Evolutionary conservation across 2,329 filamentous ascomycete genomes (phyloP), one percentile per base, ranked within the genome.

Genomic region (Cladosporium halotolerans): DNA sequence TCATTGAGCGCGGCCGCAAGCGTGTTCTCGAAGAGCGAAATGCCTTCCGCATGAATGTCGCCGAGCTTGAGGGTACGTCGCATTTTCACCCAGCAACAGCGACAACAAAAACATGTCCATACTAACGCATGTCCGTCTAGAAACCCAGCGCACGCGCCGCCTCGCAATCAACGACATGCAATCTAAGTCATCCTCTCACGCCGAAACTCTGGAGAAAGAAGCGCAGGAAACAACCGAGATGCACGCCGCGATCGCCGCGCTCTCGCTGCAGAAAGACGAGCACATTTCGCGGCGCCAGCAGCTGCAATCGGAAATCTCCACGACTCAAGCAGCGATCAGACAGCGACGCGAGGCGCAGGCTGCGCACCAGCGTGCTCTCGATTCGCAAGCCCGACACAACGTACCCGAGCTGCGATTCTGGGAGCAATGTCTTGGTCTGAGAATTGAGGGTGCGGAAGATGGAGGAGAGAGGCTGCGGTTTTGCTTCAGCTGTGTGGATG

Each of bases 371-470:
- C 79, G 82, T 57, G 84, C 89, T 62, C 77, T 95, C 36, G 89
- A 95, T 63, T 81, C 85, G 2, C 92, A 97, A 73, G 82, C 87
- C 51, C 82, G 89, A 33, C 88, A 92, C 71, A 97, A 99, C 71
- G 81, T 88, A 41, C 93, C 93, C 0, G 93, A 99, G 74, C 79
- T 99, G 43, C 88, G 91, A 61, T 97, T 97, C 68, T 99, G 93
- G 93, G 88, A 95, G 68, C 86, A 86, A 52, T 93, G 92, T 67
- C 76, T 99, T 55, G 91, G 92, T 55, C 71, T 97, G 67, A 79
- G 86, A 56, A 95, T 99, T 65, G 92, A 97, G 67, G 92, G 92
- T 1, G 88, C 88, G 0, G 91, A 42, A 89, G 1, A 81, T 82
- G 66, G 66, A 4, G 58, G 62, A 13, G 84, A 88, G 58, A 91